Percentiles rank a stretch among this genome's conserved stretches.
These are phyloP conservation scores for Cryphonectria nitschkei DNA, from an alignment of 2,329 filamentous ascomycete genomes.

Conservation along the genomic window DNA sequence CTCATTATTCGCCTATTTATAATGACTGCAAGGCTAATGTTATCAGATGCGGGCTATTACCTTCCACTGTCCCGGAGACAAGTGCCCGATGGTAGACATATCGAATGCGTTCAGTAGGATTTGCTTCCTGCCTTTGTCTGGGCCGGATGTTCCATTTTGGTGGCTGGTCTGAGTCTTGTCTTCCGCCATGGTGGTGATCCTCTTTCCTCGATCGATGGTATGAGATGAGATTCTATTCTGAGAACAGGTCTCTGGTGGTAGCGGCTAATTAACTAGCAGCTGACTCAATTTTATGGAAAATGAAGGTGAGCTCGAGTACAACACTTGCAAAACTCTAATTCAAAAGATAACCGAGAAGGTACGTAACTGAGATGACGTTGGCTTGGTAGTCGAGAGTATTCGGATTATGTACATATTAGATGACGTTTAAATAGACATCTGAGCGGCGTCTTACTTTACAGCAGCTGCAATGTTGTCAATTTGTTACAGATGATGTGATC, in stretches of 20 bases:
- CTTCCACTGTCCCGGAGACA: constrained; percentile 71
- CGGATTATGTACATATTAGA: background rate
- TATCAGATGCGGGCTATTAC: constrained; percentile 38
- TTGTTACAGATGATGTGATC: constrained; percentile 17
- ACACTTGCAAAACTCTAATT: background rate
- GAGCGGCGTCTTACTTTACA: background rate
- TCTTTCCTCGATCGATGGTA: background rate
- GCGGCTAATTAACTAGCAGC: background rate
- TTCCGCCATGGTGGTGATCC: constrained; percentile 19
- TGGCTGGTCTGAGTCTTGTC: background rate
- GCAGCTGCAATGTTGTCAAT: constrained; percentile 13
- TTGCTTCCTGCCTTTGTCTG: constrained; percentile 47
- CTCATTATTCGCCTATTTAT: background rate
- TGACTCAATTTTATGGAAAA: background rate
- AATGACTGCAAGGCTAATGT: background rate
- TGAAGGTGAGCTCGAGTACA: background rate
- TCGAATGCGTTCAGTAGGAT: constrained; percentile 69
- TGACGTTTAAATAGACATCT: background rate
- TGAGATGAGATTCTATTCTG: background rate
- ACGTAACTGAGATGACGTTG: background rate
- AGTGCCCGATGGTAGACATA: constrained; percentile 66
- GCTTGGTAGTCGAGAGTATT: background rate
- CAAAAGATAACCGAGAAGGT: background rate
- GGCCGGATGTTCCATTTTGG: constrained; percentile 15
- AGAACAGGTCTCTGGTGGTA: background rate